Evolutionary conservation across 108 stramenopile genomes (phyloP), one percentile per base, ranked within the genome.

Genomic region (Nitzschia putrida): DNA sequence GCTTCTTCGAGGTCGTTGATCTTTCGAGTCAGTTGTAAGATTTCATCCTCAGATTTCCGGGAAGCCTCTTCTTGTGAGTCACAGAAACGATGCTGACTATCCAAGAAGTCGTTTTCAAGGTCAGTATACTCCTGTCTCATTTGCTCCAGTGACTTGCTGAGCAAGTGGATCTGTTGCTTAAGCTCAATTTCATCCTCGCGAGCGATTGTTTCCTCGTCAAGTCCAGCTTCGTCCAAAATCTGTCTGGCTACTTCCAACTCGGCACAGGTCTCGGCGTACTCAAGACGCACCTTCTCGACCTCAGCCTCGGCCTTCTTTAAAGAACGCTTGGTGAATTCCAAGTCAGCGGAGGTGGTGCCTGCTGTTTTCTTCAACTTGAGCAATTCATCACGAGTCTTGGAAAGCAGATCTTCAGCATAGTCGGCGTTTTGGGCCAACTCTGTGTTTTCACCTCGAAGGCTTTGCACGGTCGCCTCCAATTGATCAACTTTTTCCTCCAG

Each of bases 1-100:
- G 52, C 12, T 37, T 44, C 65, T 53, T 66, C 65, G 10, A 66
- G 21, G 38, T 66, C 65, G 4, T 26, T 18, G 21, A 66, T 53
- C 21, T 53, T 66, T 39, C 39, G 29, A 37, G 26, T 66, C 7
- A 66, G 34, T 3, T 53, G 25, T 3, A 52, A 2, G 9, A 66
- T 53, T 53, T 66, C 65, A 20, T 66, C 65, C 6, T 44, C 49
- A 1, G 50, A 21, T 26, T 66, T 34, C 13, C 52, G 25, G 0
- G 49, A n/a, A 53, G 65, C 50, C 16, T 66, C 52, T 40, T 66
- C 65, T 39, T 66, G 65, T 14, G 65, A 52, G 34, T 52, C 65
- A 20, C 50, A 66, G 52, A 66, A 66, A 24, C 52, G 65, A 39
- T 66, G 52, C 22, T 53, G 65, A 24, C 18, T 66, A 2, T 52